Base-by-base conservation (phyloP, 1,139 yeast species). In the Kurtzmaniella quercitrusa region DNA sequence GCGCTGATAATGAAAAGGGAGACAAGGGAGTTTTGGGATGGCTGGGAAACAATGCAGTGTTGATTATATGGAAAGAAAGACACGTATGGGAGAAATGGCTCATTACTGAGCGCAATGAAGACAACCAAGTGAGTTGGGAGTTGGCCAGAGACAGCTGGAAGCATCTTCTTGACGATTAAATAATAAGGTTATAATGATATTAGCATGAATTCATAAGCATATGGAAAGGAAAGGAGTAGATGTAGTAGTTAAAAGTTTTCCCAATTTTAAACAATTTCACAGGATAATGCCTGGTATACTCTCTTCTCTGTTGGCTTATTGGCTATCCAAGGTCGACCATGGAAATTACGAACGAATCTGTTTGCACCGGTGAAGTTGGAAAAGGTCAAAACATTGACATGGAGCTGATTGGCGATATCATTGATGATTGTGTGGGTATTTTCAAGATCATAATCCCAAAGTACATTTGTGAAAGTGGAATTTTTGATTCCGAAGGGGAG, bases 1-100 rank as follows among this genome's bases (percentile, higher is more conserved):
- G 48, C 41, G 69, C 51, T 40, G 40, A 50, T 4, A 50, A 52
- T 5, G 51, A 56, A 4, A 56, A 53, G 16, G 46, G 70, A 45
- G 88, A 83, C 52, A 58, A 63, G 34, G 94, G 96, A 0, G 78
- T 79, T 0, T 53, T 91, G 34, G 96, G 94, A 1, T 88, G 96
- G 96, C 71, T 82, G 1, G 81, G 82, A 11, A 85, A 83, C 51
- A 85, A 78, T 50, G 69, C 81, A 12, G 66, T 88, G 7, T 70
- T 86, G 1, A 73, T 87, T 1, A 63, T 91, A 3, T 90, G 97
- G 96, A 75, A 79, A 48, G 65, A 66, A 38, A 75, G 79, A 51
- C 81, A 83, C 23, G 80, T 82, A 25, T 89, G 97, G 96, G 97
- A 91, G 57, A 86, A 85, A 59, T 90, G 85, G 59, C 81, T 76